Conservation (phyloP, 78 protist genomes). For the Dictyostelium brefeldianum region DNA sequence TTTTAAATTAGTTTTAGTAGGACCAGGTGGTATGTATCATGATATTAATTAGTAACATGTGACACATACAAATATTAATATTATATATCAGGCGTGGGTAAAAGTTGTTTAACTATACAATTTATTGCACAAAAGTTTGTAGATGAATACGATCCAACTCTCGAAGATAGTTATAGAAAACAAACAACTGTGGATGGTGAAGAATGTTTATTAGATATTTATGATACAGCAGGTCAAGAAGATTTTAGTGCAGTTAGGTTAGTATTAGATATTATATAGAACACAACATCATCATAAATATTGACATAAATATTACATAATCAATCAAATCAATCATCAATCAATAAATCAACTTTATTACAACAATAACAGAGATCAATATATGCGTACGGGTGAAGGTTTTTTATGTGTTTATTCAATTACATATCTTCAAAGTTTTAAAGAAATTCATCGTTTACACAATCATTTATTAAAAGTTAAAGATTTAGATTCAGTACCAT, state of each 20-base stretch:
- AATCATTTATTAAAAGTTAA: conserved; percentile 73
- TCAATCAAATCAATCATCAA: neutral
- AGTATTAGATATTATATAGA: too few relatives aligned
- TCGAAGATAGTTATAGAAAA: conserved; percentile 79
- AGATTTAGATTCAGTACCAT: conserved; percentile 81
- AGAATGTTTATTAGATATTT: conserved; percentile 85
- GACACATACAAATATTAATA: too few relatives aligned
- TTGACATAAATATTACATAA: conserved; percentile 1
- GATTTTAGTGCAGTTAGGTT: conserved; percentile 73
- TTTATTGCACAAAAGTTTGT: conserved; percentile 81
- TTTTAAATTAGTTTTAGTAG: conserved; percentile 79
- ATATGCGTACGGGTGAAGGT: conserved; percentile 86
- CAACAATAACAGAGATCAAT: conserved; percentile 73
- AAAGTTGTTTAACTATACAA: conserved; percentile 79
- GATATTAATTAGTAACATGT: too few relatives aligned
- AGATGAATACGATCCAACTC: conserved; percentile 85
- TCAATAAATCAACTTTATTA: neutral
- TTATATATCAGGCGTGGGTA: too few relatives aligned
- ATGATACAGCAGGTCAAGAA: conserved; percentile 95
- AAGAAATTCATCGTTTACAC: conserved; percentile 62
- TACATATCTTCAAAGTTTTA: conserved; percentile 70
- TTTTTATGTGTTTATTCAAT: conserved; percentile 82
- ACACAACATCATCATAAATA: neutral
- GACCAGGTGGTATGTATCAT: conserved; percentile 86
- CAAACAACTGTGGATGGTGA: conserved; percentile 78